Conservation (phyloP, 1,284 basidiomycete genomes). For the Papiliotrema terrestris region DNA sequence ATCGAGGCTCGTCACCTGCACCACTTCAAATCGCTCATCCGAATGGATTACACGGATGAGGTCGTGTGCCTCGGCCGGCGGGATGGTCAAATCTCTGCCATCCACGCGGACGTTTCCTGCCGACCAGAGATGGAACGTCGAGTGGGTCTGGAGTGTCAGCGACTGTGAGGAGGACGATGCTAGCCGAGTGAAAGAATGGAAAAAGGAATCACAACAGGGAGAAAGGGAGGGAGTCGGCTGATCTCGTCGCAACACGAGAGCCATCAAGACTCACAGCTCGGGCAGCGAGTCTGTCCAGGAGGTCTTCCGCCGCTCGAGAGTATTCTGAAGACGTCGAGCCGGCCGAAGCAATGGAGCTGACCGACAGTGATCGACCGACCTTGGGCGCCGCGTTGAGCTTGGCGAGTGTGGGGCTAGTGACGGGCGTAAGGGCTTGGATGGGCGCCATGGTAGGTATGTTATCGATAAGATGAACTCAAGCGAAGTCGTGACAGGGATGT, state of each 20-base stretch:
- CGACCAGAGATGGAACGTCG: conserved; percentile 40
- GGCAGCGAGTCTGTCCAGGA: conserved; percentile 30
- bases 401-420: not conserved
- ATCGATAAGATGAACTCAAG: too few relatives aligned
- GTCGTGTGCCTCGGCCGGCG: conserved; percentile 24
- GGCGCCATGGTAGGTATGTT: not conserved
- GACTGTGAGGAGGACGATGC: not conserved
- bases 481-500: too few relatives aligned
- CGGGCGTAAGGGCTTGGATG: conserved; percentile 5
- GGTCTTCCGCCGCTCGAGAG: conserved; percentile 29
- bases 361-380: conserved; percentile 10
- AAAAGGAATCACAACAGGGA: not conserved
- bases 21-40: conserved; percentile 29
- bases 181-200: not conserved
- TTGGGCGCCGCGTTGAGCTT: conserved; percentile 4
- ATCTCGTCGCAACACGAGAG: not conserved
- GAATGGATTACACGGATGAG: conserved; percentile 25
- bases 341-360: conserved; percentile 18
- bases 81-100: conserved; percentile 31
- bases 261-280: conserved; percentile 24
- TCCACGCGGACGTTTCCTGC: conserved; percentile 37
- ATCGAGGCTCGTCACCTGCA: conserved; percentile 30
- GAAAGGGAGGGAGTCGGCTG: not conserved
- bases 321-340: conserved; percentile 21
- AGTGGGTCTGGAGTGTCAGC: conserved; percentile 16